Percentiles rank a stretch among this genome's conserved stretches.
Conservation (phyloP, 164 flowering plant species). For the Vitis labrusca region DNA sequence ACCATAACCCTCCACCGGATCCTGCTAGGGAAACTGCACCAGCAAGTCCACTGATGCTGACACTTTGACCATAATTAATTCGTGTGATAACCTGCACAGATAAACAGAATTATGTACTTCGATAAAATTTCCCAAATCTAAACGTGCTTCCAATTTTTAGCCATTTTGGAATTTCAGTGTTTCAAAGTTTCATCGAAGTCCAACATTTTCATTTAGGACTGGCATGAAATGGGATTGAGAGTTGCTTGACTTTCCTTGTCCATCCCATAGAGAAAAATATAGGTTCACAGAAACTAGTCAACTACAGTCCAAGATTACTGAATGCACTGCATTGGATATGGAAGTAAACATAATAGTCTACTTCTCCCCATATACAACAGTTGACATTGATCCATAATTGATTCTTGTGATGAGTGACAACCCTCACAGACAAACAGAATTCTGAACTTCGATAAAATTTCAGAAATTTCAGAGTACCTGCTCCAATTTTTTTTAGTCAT, state of each 20-base stretch:
- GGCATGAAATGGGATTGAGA: background rate
- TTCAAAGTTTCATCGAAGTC: too few relatives aligned
- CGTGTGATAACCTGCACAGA: slow-evolving; percentile 85
- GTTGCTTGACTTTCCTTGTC: too few relatives aligned
- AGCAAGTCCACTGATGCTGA: slow-evolving; percentile 85
- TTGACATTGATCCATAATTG: slow-evolving; percentile 57
- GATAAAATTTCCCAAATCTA: background rate
- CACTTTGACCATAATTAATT: slow-evolving; percentile 94
- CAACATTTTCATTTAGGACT: background rate
- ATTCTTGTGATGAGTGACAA: slow-evolving; percentile 69
- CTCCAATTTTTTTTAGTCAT: too few relatives aligned
- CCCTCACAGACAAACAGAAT: slow-evolving; percentile 41
- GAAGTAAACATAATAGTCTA: too few relatives aligned
- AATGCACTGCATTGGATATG: too few relatives aligned
- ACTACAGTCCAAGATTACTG: too few relatives aligned
- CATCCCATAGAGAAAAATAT: too few relatives aligned
- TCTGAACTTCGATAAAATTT: background rate
- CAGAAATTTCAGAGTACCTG: background rate
- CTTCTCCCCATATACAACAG: too few relatives aligned
- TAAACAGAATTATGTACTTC: background rate
- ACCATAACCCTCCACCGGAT: slow-evolving; percentile 83
- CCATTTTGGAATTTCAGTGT: too few relatives aligned
- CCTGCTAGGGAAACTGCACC: slow-evolving; percentile 98
- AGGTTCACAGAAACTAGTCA: too few relatives aligned
- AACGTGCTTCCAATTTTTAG: too few relatives aligned